These are phyloP conservation scores for Zygoascus flipseniorum DNA, from an alignment of 805 yeast species.

Conservation along the genomic window DNA sequence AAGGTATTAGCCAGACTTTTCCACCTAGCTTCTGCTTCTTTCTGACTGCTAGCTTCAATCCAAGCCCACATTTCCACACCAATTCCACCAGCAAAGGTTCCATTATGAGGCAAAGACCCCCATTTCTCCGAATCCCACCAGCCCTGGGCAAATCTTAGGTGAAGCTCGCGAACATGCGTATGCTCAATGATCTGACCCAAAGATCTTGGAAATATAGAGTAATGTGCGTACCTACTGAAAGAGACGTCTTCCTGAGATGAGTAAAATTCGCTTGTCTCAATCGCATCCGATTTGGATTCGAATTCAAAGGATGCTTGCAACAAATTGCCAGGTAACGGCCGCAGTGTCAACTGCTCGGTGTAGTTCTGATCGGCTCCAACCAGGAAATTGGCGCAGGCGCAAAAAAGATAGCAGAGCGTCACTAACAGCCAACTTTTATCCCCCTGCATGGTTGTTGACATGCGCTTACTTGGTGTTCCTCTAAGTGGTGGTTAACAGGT, in stretches of 20 bases:
- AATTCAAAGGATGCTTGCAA: slow-evolving; percentile 66
- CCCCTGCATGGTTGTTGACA: not conserved
- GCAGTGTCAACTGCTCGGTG: slow-evolving; percentile 51
- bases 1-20: slow-evolving; percentile 58
- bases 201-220: slow-evolving; percentile 59
- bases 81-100: slow-evolving; percentile 75
- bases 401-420: not conserved
- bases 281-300: slow-evolving; percentile 46
- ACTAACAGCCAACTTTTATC: not conserved
- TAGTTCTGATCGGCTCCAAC: slow-evolving; percentile 25
- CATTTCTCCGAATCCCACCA: slow-evolving; percentile 88
- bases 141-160: slow-evolving; percentile 84
- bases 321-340: slow-evolving; percentile 67
- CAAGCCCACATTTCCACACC: slow-evolving; percentile 93
- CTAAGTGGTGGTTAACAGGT: not conserved
- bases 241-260: not conserved
- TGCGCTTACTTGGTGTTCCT: not conserved
- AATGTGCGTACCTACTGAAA: slow-evolving; percentile 13
- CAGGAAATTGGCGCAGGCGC: not conserved
- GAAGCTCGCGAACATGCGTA: slow-evolving; percentile 66
- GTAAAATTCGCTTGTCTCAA: slow-evolving; percentile 15
- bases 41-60: slow-evolving; percentile 52
- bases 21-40: slow-evolving; percentile 62
- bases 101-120: slow-evolving; percentile 74
- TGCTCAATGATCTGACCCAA: slow-evolving; percentile 66